phyloP scores from a whole-genome alignment of 2,329 filamentous ascomycete genomes.

The Stachybotrys chlorohalonatus region DNA sequence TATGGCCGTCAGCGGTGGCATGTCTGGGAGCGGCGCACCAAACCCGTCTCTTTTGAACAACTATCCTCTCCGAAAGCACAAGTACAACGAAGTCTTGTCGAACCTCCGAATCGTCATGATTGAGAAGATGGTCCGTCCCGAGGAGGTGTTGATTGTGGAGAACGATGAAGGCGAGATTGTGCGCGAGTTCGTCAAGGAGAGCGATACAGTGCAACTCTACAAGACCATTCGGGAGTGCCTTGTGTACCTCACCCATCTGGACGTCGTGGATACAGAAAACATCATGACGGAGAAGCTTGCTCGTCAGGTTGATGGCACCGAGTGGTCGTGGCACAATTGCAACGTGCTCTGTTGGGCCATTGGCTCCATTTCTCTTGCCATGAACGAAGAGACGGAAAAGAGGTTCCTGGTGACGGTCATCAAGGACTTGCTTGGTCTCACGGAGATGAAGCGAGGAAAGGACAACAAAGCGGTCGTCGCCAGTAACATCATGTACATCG shows the following conservation, averaged over 20 bases:
- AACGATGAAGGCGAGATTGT: conserved; percentile 99
- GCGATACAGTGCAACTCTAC: conserved; percentile 97
- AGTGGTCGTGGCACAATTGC: conserved; percentile 99
- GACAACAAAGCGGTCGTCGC: conserved; percentile 99
- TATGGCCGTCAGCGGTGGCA: conserved; percentile 63
- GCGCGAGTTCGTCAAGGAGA: conserved; percentile 98
- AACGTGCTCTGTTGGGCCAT: conserved; percentile 99
- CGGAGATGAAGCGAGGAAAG: conserved; percentile 98
- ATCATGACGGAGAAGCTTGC: conserved; percentile 99
- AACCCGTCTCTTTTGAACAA: conserved; percentile 79
- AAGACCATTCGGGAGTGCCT: conserved; percentile 97
- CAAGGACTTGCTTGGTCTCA: conserved; percentile 91
- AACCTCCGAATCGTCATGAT: conserved; percentile 98
- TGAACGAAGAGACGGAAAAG: conserved; percentile 99
- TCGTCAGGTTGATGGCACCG: conserved; percentile 85
- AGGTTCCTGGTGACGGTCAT: conserved; percentile 97
- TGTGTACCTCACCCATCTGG: conserved; percentile 93
- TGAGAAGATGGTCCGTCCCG: conserved; percentile 97
- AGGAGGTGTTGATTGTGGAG: conserved; percentile 98
- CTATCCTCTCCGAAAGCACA: conserved; percentile 94
- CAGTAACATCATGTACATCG: conserved; percentile 99
- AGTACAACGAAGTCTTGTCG: conserved; percentile 88
- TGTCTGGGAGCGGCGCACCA: conserved; percentile 73
- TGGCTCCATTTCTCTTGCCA: conserved; percentile 93
- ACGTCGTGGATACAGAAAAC: conserved; percentile 92